Evolutionary conservation across 768 basidiomycete genomes (phyloP), one percentile per base, ranked within the genome.

Genomic region (Tylopilus plumbeoviolaceoides): DNA sequence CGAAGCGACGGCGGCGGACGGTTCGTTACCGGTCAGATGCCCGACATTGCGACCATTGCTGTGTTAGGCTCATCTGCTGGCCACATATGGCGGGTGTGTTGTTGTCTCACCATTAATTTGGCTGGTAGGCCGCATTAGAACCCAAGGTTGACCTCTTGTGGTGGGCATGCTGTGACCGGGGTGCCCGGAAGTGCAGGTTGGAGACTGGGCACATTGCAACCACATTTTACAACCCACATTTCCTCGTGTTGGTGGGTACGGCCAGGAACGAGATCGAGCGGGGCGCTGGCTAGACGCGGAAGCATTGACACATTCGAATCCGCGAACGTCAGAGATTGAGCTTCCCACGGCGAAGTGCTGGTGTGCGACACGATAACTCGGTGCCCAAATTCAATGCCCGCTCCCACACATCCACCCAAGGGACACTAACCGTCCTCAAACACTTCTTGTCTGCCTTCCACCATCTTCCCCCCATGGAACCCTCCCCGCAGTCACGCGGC

Each of bases 401-500:
- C 68, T 70, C 68, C 70, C 68, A 70, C 68, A 70, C 70, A 71
- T 70, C 59, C 70, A 66, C 57, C 54, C 62, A 60, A 67, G 63
- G 58, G 53, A 56, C 51, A 31, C 51, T 56, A 31, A 48, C 33
- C 27, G 38, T 33, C 44, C 50, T 20, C 53, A 44, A 55, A 5
- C 33, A 7, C 46, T 48, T 44, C 63, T 54, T 59, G 47, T 47
- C 46, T 18, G 40, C 41, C 20, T 78, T 80, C 77, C 75, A 78
- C 70, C 70, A 73, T 53, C 73, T 55, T 57, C 44, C 20, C 48
- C 1, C 23, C 25, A 64, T 64, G 63, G 63, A 76, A 64, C 62
- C 64, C 73, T 53, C 71, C 75, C 62, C 76, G 48, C 76, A 76
- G 25, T 73, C 80, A 51, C 79, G 84, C 51, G 80, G 80, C 28